Evolutionary conservation across 2,329 filamentous ascomycete species (phyloP).

Genomic region (Alternaria hordeiaustralica): DNA sequence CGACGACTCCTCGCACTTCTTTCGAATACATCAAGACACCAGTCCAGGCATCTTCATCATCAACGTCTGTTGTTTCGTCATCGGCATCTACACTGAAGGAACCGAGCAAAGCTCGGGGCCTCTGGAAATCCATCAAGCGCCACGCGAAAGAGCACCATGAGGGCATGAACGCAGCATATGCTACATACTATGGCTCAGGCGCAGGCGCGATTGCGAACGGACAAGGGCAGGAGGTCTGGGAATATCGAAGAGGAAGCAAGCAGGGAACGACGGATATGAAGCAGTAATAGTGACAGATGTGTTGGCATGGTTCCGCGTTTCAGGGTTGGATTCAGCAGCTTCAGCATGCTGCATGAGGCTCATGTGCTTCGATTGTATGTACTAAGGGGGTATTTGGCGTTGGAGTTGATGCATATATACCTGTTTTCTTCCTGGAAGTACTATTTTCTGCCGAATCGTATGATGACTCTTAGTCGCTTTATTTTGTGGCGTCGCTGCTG

Average conservation of each 20-base stretch:
- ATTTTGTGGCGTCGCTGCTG: background rate
- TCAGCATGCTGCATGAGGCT: background rate
- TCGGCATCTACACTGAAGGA: background rate
- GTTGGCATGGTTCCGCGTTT: background rate
- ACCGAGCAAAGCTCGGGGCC: slow-evolving; percentile 6
- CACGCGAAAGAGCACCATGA: slow-evolving; percentile 30
- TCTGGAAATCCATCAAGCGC: slow-evolving; percentile 26
- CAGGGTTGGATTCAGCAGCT: background rate
- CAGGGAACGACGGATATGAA: background rate
- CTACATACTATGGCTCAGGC: slow-evolving; percentile 27
- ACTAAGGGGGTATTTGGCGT: background rate
- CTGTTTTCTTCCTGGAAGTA: background rate
- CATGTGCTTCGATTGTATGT: background rate
- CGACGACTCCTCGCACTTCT: slow-evolving; percentile 27
- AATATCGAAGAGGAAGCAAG: slow-evolving; percentile 19
- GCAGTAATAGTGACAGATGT: background rate
- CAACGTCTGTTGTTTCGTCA: slow-evolving; percentile 3
- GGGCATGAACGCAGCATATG: slow-evolving; percentile 28
- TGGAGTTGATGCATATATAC: background rate
- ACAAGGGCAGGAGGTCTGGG: slow-evolving; percentile 21
- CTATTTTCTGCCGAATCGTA: background rate
- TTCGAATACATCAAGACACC: slow-evolving; percentile 20
- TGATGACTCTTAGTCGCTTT: background rate
- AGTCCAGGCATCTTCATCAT: slow-evolving; percentile 2
- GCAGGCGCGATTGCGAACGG: background rate